Evolutionary conservation across 345 rosid genomes (phyloP).

Genomic region (Eucalyptus fibrosa): DNA sequence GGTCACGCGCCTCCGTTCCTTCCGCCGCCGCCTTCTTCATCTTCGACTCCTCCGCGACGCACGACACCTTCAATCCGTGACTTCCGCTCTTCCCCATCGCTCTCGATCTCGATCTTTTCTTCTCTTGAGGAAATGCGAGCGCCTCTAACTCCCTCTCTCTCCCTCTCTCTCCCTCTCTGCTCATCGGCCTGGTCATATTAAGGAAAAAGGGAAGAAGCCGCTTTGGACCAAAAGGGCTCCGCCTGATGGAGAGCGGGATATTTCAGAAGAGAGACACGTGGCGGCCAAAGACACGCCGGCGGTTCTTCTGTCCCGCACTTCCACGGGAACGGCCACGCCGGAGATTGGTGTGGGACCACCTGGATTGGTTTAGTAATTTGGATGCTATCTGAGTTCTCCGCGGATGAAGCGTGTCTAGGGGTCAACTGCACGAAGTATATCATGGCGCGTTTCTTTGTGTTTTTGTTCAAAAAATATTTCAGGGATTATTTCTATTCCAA

Average conservation of each 20-base stretch:
- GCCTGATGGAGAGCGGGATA: not conserved
- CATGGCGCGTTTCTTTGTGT: not conserved
- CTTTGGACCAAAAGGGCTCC: not conserved
- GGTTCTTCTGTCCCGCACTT: no score
- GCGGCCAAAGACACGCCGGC: no score
- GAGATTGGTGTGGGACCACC: no score
- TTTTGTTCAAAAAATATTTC: no score
- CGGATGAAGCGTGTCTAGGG: not conserved
- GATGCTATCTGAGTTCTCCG: no score
- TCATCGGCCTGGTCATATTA: not conserved
- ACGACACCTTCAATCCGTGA: not conserved
- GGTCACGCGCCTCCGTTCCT: not conserved
- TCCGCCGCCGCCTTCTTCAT: not conserved
- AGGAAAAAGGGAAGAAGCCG: not conserved
- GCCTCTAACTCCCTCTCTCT: not conserved
- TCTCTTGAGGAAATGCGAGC: not conserved
- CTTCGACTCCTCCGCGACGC: not conserved
- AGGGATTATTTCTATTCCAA: fast-evolving
- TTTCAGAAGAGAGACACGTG: no score
- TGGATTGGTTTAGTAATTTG: no score
- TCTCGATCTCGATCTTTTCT: not conserved
- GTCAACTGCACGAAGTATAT: fast-evolving
- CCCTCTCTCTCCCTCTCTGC: not conserved
- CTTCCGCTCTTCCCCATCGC: not conserved
- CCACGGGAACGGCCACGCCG: no score